Evolutionary conservation across 768 basidiomycete species (phyloP), one percentile per base, ranked within the genome.

Genomic region (Chalciporus sphaerocephalus): DNA sequence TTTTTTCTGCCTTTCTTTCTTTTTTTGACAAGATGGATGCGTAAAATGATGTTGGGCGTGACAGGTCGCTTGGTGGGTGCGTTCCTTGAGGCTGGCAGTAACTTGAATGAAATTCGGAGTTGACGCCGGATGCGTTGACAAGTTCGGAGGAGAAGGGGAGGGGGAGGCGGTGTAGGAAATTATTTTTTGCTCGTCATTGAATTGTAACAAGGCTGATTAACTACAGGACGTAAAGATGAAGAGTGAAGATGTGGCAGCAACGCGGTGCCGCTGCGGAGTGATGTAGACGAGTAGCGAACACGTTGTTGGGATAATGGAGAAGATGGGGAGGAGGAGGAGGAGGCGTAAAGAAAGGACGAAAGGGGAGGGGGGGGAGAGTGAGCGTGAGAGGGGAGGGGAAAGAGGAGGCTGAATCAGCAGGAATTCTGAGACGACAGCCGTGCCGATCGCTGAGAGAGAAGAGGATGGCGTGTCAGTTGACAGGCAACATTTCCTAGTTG

Each of bases 401-500:
- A 34, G 35, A 38, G 20, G 25, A 27, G 38, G 58, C 59, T 60
- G 57, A 60, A 44, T 59, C 57, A 59, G 60, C 60, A 40, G 21
- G 21, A 22, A 51, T 52, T 62, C 52, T 57, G 54, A 58, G 48
- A 18, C n/a, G 22, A 47, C 60, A 60, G 59, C 54, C 57, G 54
- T 64, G 61, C 61, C 61, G 53, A 63, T 63, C 61, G 58, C 59
- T 53, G 64, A 49, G 55, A 43, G 40, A 42, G 53, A 25, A n/a
- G 55, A 50, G 50, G 30, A 12, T 10, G 30, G 33, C 40, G 62
- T 60, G 60, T 64, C 59, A 64, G 57, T 61, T 57, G 60, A 48
- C 49, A 64, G 59, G 58, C 50, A 54, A 66, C 61, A 61, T 57
- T 56, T 12, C 62, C 62, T 1, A 7, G 28, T 64, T 35, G 59